Evolutionary conservation across 2,329 filamentous ascomycete genomes (phyloP).

Genomic region (Xylaria sp.): DNA sequence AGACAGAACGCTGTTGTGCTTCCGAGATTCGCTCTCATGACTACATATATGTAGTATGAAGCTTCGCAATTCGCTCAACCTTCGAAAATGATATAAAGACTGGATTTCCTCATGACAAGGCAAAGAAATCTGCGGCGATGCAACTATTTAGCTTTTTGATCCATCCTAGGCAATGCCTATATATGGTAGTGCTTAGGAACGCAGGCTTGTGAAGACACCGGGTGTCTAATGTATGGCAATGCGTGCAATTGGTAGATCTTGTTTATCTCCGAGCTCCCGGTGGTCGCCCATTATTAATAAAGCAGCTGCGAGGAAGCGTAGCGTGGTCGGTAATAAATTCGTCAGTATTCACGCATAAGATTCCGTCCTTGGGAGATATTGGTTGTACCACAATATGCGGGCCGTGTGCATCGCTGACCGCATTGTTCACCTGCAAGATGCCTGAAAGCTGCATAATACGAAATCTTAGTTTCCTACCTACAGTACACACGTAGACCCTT

Average conservation of each 20-base stretch:
- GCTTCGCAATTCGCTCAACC: neutral
- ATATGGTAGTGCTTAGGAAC: neutral
- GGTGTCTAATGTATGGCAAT: neutral
- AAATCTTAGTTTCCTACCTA: constrained; percentile 32
- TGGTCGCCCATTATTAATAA: neutral
- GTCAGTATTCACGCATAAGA: neutral
- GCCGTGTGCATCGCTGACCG: constrained; percentile 37
- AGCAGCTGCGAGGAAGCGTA: neutral
- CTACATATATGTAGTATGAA: neutral
- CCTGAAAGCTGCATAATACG: constrained; percentile 43
- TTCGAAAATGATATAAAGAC: neutral
- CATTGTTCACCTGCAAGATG: constrained; percentile 41
- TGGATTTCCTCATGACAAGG: neutral
- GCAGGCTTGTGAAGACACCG: neutral
- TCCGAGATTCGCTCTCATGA: neutral
- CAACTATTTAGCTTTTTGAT: neutral
- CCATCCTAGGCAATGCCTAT: neutral
- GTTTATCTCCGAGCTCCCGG: neutral
- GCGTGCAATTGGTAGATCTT: constrained; percentile 13
- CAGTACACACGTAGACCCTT: constrained; percentile 2
- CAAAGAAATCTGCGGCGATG: neutral
- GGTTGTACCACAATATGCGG: constrained; percentile 10
- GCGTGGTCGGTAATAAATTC: constrained; percentile 4
- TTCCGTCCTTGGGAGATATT: constrained; percentile 17
- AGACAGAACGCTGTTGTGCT: neutral